Evolutionary conservation across 2,329 filamentous ascomycete species (phyloP).

Genomic region (Talaromyces sp.): DNA sequence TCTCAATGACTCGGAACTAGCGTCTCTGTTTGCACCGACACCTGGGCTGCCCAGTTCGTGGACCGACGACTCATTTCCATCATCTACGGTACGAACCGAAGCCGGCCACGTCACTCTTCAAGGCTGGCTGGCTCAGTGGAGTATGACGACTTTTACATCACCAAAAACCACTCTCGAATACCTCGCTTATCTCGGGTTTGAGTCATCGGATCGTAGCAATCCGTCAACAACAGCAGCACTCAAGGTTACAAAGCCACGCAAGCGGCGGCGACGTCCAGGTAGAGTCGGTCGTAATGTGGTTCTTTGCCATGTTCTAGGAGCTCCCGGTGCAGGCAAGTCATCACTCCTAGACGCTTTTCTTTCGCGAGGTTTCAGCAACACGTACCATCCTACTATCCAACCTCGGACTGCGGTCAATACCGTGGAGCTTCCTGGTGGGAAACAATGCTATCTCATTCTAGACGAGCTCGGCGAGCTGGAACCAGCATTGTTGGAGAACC

Average conservation of each 20-base stretch:
- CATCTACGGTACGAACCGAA: constrained; percentile 90
- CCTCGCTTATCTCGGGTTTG: constrained; percentile 91
- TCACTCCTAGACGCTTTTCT: constrained; percentile 86
- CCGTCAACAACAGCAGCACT: constrained; percentile 75
- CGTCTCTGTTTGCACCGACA: constrained; percentile 84
- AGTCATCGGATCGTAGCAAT: constrained; percentile 65
- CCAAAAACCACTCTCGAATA: constrained; percentile 95
- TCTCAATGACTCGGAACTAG: constrained; percentile 77
- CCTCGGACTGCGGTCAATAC: constrained; percentile 91
- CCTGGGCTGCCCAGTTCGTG: constrained; percentile 83
- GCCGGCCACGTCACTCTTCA: constrained; percentile 92
- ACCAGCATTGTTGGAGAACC: constrained; percentile 87
- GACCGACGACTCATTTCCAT: constrained; percentile 84
- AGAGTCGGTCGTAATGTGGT: constrained; percentile 92
- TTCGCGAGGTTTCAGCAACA: constrained; percentile 74
- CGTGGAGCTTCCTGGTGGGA: constrained; percentile 89
- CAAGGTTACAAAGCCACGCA: constrained; percentile 87
- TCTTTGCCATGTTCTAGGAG: constrained; percentile 84
- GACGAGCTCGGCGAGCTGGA: constrained; percentile 96
- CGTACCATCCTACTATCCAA: constrained; percentile 92
- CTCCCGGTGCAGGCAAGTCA: constrained; percentile 82
- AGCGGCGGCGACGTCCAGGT: constrained; percentile 72
- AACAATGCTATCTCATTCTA: constrained; percentile 93
- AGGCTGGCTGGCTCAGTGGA: constrained; percentile 98
- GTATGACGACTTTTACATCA: constrained; percentile 97